Base-by-base conservation (phyloP, 2,329 filamentous ascomycete species). In the Xylaria sp. region DNA sequence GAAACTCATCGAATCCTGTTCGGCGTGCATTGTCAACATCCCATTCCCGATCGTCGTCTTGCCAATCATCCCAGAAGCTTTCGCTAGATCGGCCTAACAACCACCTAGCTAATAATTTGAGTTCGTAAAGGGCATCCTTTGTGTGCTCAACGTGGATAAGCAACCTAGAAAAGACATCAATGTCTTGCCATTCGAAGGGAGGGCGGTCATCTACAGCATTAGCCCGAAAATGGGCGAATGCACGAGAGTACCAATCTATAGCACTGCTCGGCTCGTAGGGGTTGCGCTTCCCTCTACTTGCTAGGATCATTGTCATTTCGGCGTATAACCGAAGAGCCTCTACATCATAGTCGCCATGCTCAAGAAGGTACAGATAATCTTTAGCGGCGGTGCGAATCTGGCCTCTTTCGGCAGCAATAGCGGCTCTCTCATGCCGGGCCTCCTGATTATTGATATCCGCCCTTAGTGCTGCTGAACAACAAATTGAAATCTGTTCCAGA, bases 31-130 rank as follows among this genome's bases (percentile, higher is more conserved):
- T 88, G 53, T 90, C 86, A 4, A 87, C 80, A 78, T 99, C 96
- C 89, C 94, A 99, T 80, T 99, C 96, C 65, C 94, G 87, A 78
- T 97, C 94, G 77, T 98, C 93, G 4, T 88, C 84, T 34, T 86
- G 83, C 71, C 86, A 85, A 8, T 85, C 78, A 66, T 97, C 91
- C 96, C 96, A 99, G 75, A 89, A 93, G 0, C 76, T 79, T 78
- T 99, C 94, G 4, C 86, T 82, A 42, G 85, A 82, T 57, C 96
- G 89, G 8, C 93, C 92, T 47, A 97, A 84, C 63, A 97, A 84
- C 93, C 94, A 97, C 65, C 97, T 86, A 24, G 92, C 88, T 17
- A 97, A 80, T 1, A 84, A 84, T 77, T 92, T 96, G 12, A 97
- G 83, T 69, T 91, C 88, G 32, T 80, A 79, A 2, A 97, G 86